Base-by-base conservation (phyloP, 2,329 filamentous ascomycete species). In the Aspergillus ochraceus region DNA sequence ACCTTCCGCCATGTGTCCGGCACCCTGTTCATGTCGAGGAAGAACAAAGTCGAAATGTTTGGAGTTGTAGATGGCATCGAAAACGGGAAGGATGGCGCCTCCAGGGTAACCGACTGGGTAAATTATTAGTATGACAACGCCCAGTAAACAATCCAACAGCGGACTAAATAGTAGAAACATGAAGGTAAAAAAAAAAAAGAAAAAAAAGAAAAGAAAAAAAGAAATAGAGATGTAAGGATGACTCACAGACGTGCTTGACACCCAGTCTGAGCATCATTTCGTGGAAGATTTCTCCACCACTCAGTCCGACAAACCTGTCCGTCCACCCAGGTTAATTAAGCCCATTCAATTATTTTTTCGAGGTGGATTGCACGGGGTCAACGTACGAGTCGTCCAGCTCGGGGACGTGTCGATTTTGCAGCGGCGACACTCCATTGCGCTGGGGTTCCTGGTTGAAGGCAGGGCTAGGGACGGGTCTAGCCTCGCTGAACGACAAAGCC, bases 51-150 rank as follows among this genome's bases (percentile, higher is more conserved):
- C 89, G 81, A 98, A 97, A 79, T 97, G 90, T 81, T 90, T 88
- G 59, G 94, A 98, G 82, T 97, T 97, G 85, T 96, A 96, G 75
- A 99, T 98, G 72, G 95, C 95, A 77, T 99, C 95, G 81, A 97
- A 98, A 49, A 98, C 94, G 70, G 95, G 95, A 39, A 98, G 88
- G 79, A 98, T 98, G 66, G 95, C 93, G 74, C 95, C 94, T 71
- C 94, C 94, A 67, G 94, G 91, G 80, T 98, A 98, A 63, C 90
- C 90, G 72, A 93, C 88, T 91, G 64, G 42, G 39, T 36, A 22
- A n/a, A 42, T 29, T 19, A 62, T 58, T 17, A 52, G 54, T 42
- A 12, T 39, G 30, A 20, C 12, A 24, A 19, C 49, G 10, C 10
- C n/a, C 20, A 5, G 20, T 26, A 17, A 17, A 8, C 14, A 6